Base-by-base conservation (phyloP, 441 rosid genomes). In the Arabidopsis lyrata region DNA sequence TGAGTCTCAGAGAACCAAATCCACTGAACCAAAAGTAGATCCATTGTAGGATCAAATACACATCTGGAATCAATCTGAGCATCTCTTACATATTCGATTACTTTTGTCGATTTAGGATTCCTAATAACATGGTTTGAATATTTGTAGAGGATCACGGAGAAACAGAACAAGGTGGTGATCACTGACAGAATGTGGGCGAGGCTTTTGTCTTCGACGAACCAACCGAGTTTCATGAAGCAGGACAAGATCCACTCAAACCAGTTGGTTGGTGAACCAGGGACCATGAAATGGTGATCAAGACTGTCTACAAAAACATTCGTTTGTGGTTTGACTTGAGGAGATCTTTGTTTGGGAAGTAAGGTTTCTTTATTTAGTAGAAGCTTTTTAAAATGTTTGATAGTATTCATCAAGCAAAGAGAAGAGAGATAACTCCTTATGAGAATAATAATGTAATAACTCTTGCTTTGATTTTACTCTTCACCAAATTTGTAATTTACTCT, bases 151-250 rank as follows among this genome's bases (percentile, higher is more conserved):
- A 77, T 87, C 32, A 86, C 80, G 0, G 92, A 89, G 74, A 86
- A 38, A 66, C 89, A 80, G 82, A 81, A 89, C 77, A 83, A 85
- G 38, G 92, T 91, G 29, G 92, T 89, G 69, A 91, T 88, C 27
- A 89, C 93, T 1, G 95, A 91, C 59, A 81, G 95, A 74, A 89
- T 89, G 91, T 91, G 97, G 95, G 97, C 95, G 5, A 82, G 95
- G 79, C 91, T 89, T 47, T 81, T 91, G 53, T 87, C 89, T 12
- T 88, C 91, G 1, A 88, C 93, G 5, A 75, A 89, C 55, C 91
- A 89, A 75, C 97, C 95, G 2, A 91, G 93, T 76, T 91, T 89
- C 77, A 52, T 86, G 82, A 77, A 70, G 22, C 80, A 78, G 10
- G 80, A 78, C 27, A 57, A 69, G 48, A 75, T 45, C 36, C 83